A percentile compares a stretch with the other conserved stretches of the same genome.
Evolutionary conservation across 2,329 filamentous ascomycete species (phyloP).

Genomic region (Fusarium sp.): DNA sequence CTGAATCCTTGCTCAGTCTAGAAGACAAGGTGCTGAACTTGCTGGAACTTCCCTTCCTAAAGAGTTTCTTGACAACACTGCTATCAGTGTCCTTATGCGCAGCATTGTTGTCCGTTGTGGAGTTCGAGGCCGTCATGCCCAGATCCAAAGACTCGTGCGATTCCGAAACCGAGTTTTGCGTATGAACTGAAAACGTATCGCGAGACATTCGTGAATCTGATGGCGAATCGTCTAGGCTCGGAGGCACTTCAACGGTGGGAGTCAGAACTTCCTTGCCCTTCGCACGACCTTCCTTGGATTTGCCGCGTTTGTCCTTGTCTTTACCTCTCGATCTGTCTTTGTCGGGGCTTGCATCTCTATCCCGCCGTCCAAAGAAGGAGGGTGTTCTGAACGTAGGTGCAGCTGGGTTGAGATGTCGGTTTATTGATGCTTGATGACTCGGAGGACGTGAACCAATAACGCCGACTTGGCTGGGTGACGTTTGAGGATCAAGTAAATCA

Average conservation of each 20-base stretch:
- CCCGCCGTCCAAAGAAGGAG: slow-evolving; percentile 69
- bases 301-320: slow-evolving; percentile 51
- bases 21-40: slow-evolving; percentile 72
- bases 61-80: slow-evolving; percentile 70
- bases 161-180: slow-evolving; percentile 70
- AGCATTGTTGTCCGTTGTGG: slow-evolving; percentile 66
- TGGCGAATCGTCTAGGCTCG: slow-evolving; percentile 61
- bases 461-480: slow-evolving; percentile 70
- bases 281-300: slow-evolving; percentile 53
- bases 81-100: slow-evolving; percentile 66
- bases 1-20: slow-evolving; percentile 65
- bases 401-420: slow-evolving; percentile 81
- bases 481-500: slow-evolving; percentile 65
- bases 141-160: slow-evolving; percentile 70
- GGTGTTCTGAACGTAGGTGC: slow-evolving; percentile 88
- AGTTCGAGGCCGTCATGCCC: slow-evolving; percentile 68
- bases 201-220: slow-evolving; percentile 67
- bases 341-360: slow-evolving; percentile 51
- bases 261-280: slow-evolving; percentile 56
- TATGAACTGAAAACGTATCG: slow-evolving; percentile 69
- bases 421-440: slow-evolving; percentile 59
- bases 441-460: slow-evolving; percentile 84
- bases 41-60: slow-evolving; percentile 74
- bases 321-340: slow-evolving; percentile 50
- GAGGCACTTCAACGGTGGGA: slow-evolving; percentile 55